Evolutionary conservation across 345 rosid genomes (phyloP), one percentile per base, ranked within the genome.

Genomic region (Ceriops decandra): DNA sequence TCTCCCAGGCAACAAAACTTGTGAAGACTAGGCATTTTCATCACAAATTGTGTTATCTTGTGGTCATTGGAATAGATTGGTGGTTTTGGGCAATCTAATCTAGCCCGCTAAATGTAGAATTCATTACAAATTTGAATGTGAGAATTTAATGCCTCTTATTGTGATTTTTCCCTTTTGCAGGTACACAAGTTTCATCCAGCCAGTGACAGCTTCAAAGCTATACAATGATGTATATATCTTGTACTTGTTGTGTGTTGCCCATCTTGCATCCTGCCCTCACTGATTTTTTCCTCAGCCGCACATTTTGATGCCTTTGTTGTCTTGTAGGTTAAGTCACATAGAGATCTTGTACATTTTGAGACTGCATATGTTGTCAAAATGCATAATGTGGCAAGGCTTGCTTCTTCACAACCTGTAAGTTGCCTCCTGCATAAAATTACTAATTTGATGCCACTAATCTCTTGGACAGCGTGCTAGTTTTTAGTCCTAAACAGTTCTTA

Each of bases 171-270:
- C 52, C 60, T 64, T 74, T 70, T 69, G 71, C 80, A 91, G 99
- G 91, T 95, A 95, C 82, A 91, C 98, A 62, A 95, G 98, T 79
- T 95, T 90, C 82, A 86, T 95, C 72, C 98, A 95, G 65, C 99
- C 99, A 17, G 80, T 92, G 69, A 88, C 98, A 57, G 87, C 97
- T 67, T 85, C 97, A 16, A 95, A 92, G 82, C 83, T 95, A 51
- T 86, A 90, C 79, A 90, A 90, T 72, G 96, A 90, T 76, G 99
- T 90, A 83, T 57, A 84, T 63, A 52, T 59, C 74, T 75, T 64
- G 27, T 27, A 59, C 38, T 51, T 57, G 33, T n/a, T 31, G 4
- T 9, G 28, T 17, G 2, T 22, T 52, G 17, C 51, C 35, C 38
- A 10, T 21, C 32, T 4, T 24, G 21, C 52, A 7, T 1, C 17